Evolutionary conservation across 148 eudicot species (phyloP).

Genomic region (Persicaria tinctoria): DNA sequence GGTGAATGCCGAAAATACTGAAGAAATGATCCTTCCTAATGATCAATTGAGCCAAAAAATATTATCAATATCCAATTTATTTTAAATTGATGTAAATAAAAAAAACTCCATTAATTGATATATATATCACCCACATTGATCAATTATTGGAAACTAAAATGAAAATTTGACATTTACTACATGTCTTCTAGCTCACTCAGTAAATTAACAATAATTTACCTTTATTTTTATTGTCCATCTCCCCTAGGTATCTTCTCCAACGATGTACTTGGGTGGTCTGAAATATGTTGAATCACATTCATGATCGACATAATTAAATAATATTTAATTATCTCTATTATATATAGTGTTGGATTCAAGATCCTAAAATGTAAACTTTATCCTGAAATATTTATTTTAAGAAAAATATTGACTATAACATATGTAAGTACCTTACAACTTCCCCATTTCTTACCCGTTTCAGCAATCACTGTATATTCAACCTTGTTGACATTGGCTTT

Average conservation of each 20-base stretch:
- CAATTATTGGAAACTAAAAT: too few species aligned
- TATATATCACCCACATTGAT: too few species aligned
- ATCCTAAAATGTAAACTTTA: not conserved
- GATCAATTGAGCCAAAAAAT: too few species aligned
- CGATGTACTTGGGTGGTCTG: not conserved
- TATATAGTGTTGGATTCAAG: not conserved
- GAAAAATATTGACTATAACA: not conserved
- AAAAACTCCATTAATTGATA: too few species aligned
- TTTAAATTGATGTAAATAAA: too few species aligned
- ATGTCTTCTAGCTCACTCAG: too few species aligned
- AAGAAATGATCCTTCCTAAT: too few species aligned
- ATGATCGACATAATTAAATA: not conserved
- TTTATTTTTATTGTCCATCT: not conserved
- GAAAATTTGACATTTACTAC: too few species aligned
- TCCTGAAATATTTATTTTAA: not conserved
- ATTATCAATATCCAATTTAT: too few species aligned
- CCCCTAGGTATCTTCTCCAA: not conserved
- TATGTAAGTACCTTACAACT: not conserved
- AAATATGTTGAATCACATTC: not conserved
- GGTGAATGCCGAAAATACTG: too few species aligned
- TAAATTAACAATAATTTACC: too few species aligned
- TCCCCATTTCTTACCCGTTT: not conserved
- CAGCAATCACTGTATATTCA: not conserved
- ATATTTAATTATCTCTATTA: not conserved
- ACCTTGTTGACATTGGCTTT: not conserved